A percentile compares a stretch with the other conserved stretches of the same genome.
These are phyloP conservation scores for Populus hybrid DNA, from an alignment of 441 rosid species.

Conservation along the genomic window DNA sequence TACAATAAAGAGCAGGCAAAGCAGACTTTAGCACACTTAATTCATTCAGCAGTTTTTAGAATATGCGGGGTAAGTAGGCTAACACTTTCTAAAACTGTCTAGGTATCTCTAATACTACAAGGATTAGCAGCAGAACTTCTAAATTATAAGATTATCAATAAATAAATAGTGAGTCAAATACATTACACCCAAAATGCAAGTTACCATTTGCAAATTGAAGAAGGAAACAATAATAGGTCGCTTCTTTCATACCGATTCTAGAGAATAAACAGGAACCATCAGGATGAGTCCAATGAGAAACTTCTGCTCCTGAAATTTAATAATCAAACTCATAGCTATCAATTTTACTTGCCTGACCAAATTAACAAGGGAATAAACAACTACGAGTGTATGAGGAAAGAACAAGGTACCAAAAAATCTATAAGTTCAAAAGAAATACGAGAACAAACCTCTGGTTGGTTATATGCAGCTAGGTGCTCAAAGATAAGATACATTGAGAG, in stretches of 20 bases:
- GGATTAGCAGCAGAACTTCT: neutral
- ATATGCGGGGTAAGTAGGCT: neutral
- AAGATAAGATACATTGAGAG: constrained; percentile 85
- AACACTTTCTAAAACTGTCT: neutral
- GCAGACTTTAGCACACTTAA: neutral
- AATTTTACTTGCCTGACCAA: neutral
- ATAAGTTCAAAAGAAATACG: neutral
- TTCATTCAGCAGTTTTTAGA: neutral
- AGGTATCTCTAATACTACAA: neutral
- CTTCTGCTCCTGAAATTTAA: constrained; percentile 83
- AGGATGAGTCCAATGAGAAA: constrained; percentile 89
- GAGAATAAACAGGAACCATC: constrained; percentile 93
- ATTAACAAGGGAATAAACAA: neutral
- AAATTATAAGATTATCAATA: neutral
- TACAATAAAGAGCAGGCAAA: neutral
- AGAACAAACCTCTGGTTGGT: constrained; percentile 84
- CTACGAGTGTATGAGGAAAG: neutral
- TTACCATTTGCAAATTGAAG: neutral
- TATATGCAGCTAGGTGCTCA: constrained; percentile 86
- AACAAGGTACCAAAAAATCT: neutral
- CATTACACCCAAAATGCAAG: neutral
- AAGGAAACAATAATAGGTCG: neutral
- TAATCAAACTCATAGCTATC: neutral
- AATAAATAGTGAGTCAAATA: neutral
- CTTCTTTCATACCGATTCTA: constrained; percentile 71